Conservation (phyloP, 2,329 filamentous ascomycete genomes). For the Thyridium curvatum region DNA sequence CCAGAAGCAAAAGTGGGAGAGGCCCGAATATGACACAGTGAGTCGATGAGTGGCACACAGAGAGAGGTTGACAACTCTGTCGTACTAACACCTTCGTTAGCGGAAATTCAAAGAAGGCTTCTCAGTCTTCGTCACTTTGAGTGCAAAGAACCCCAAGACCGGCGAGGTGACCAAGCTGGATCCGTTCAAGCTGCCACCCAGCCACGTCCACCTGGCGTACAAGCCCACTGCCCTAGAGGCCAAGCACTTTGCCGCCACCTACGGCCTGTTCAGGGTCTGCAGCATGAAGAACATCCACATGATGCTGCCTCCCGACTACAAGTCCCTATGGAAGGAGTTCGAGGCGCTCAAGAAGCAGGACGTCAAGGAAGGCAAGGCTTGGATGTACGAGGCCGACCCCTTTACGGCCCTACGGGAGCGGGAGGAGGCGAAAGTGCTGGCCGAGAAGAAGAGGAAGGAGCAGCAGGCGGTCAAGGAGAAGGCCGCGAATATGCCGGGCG, state of each 20-base stretch:
- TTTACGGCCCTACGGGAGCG: conserved; percentile 76
- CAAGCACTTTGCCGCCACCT: conserved; percentile 87
- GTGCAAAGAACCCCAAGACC: conserved; percentile 72
- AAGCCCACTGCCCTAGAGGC: conserved; percentile 83
- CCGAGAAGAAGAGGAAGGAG: conserved; percentile 75
- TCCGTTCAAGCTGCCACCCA: conserved; percentile 73
- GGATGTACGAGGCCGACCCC: conserved; percentile 94
- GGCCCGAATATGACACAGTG: conserved; percentile 83
- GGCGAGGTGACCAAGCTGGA: conserved; percentile 68
- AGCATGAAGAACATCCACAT: conserved; percentile 96
- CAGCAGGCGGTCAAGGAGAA: conserved; percentile 62
- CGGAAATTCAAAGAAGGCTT: conserved; percentile 67
- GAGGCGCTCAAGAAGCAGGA: conserved; percentile 76
- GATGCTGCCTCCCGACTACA: conserved; percentile 86
- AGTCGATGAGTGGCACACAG: no score
- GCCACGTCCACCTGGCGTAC: conserved; percentile 68
- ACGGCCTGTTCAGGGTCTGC: conserved; percentile 83
- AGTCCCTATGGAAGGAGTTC: conserved; percentile 88
- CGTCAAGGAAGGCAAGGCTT: conserved; percentile 68
- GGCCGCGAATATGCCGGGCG: conserved; percentile 56
- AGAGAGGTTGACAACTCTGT: no score
- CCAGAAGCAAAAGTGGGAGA: conserved; percentile 93
- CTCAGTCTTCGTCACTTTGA: conserved; percentile 76
- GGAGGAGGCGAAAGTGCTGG: conserved; percentile 67
- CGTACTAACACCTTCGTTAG: conserved; percentile 18